phyloP scores from a whole-genome alignment of 129 eudicot genomes.

The Erigeron canadensis region DNA sequence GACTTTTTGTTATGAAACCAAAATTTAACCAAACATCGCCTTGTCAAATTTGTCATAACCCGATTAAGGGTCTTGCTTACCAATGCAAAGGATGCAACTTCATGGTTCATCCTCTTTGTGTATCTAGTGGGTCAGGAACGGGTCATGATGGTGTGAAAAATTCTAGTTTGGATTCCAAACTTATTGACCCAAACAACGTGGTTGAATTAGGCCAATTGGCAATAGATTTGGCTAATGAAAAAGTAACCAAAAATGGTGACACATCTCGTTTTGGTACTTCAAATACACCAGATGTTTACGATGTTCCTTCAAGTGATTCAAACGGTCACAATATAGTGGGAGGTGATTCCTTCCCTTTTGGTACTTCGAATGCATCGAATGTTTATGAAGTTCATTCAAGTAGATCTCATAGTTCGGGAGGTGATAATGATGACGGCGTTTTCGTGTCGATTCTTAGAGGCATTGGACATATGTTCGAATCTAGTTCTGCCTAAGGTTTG shows the following conservation, averaged over 20 bases:
- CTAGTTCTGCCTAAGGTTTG: too few species aligned
- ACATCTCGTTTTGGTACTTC: background rate
- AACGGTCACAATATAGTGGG: background rate
- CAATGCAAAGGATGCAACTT: slow-evolving; percentile 15
- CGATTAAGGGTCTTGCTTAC: slow-evolving; percentile 16
- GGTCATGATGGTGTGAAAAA: background rate
- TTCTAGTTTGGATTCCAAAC: background rate
- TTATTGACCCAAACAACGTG: slow-evolving; percentile 3
- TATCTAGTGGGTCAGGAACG: background rate
- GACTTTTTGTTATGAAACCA: slow-evolving; percentile 9
- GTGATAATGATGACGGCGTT: too few species aligned
- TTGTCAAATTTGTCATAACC: slow-evolving; percentile 19
- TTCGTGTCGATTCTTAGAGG: too few species aligned
- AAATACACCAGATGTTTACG: slow-evolving; percentile 1
- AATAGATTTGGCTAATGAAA: background rate
- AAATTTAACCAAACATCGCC: background rate
- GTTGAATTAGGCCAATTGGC: slow-evolving; percentile 10
- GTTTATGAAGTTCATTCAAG: too few species aligned
- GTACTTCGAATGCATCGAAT: too few species aligned
- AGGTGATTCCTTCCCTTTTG: background rate
- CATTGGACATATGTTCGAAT: too few species aligned
- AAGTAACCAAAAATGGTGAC: background rate
- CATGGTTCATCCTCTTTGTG: slow-evolving; percentile 21
- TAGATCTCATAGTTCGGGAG: too few species aligned
- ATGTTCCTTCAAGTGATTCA: slow-evolving; percentile 6